Evolutionary conservation across 163 green algal species (phyloP).

Genomic region (Volvox carteri): DNA sequence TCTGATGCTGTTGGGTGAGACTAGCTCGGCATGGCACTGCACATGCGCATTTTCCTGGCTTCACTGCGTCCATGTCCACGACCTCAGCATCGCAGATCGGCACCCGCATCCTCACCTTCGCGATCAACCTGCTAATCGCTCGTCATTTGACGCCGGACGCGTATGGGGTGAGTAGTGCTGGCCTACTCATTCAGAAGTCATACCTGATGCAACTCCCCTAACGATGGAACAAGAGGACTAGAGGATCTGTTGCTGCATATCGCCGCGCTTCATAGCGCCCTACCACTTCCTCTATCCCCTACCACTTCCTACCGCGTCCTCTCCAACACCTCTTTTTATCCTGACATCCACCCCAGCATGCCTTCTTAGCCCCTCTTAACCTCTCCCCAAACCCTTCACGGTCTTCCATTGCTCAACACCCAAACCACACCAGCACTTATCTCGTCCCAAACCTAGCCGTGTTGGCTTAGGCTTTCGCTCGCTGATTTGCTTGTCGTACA

Average conservation of each 20-base stretch:
- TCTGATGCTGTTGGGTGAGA: constrained; percentile 38
- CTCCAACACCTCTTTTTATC: too few species aligned
- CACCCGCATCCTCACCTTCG: constrained; percentile 83
- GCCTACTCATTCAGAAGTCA: too few species aligned
- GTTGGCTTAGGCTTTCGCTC: too few species aligned
- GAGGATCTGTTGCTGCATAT: too few species aligned
- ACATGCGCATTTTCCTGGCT: not conserved
- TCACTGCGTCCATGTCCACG: not conserved
- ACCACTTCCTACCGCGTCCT: too few species aligned
- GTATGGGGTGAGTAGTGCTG: constrained; percentile 80
- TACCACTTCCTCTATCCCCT: too few species aligned
- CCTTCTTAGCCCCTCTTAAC: not conserved
- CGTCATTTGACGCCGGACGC: constrained; percentile 80
- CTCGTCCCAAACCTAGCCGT: not conserved
- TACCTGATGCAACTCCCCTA: too few species aligned
- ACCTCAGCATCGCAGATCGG: constrained; percentile 83
- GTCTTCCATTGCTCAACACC: not conserved
- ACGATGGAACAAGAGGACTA: too few species aligned
- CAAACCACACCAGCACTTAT: not conserved
- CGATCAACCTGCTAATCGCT: constrained; percentile 84
- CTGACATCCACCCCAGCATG: too few species aligned
- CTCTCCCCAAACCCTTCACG: not conserved
- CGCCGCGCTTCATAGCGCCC: too few species aligned
- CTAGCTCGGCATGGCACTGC: not conserved
- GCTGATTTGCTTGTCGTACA: too few species aligned